Base-by-base conservation (phyloP, 208 protist species). In the Acanthamoeba healyi region DNA sequence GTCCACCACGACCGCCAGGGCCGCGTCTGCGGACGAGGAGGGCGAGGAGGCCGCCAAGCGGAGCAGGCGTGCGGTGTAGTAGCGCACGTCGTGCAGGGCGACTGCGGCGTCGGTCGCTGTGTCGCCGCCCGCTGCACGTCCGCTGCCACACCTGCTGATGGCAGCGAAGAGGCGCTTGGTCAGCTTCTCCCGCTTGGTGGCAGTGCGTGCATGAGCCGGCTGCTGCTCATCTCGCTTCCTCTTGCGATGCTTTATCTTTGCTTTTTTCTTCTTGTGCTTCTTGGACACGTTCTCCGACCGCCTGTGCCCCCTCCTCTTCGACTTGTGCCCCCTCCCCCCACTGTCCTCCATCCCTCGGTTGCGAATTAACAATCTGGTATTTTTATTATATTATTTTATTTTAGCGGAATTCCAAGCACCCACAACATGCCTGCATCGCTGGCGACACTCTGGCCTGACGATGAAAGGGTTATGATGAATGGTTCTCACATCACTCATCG, bases 41-140 rank as follows among this genome's bases (percentile, higher is more conserved):
- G 12, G n/a, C 38, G n/a, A 40, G 7, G 3, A 72, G n/a, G n/a
- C n/a, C n/a, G n/a, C 42, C 26, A 58, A 19, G 40, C n/a, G 74
- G 10, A 46, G 42, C 9, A 84, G 74, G 42, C 74, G 74, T 9
- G 42, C 15, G 7, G 44, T 56, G 74, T 84, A 84, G 74, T 84
- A 84, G 44, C 42, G 44, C 2, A 34, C 42, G 44, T 84, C 74
- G 74, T 84, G 74, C 74, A 84, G 12, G 17, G 74, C 42, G 4
- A 42, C 74, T 26, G 74, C 24, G 5, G 38, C 38, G 70, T 70
- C 61, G 6, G 26, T 24, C 3, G 32, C 12, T 42, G 34, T 77
- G 67, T 2, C 15, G 15, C 51, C 15, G 51, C 10, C 15, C 15
- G n/a, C 26, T 65, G n/a, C n/a, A n/a, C 5, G 26, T 12, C 34